Evolutionary conservation across 306 rosid genomes (phyloP), one percentile per base, ranked within the genome.

Genomic region (Amphicarpaea edgeworthii): DNA sequence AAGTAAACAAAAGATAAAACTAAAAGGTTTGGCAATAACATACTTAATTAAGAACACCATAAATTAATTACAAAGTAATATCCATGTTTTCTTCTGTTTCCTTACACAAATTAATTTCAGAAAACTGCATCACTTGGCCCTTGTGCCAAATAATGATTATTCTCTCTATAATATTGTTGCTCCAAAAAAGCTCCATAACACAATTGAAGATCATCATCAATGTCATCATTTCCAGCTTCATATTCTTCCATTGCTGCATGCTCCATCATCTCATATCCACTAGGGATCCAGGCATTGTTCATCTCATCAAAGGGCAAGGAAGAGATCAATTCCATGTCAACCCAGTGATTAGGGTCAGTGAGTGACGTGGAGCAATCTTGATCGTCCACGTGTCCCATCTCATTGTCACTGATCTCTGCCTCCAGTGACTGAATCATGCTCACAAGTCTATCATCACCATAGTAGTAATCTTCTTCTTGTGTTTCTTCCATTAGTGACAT

Each of bases 341-440:
- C 62, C 80, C 85, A 83, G 32, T 74, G 38, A 64, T 79, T 70
- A 19, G 9, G 30, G 43, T 42, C 75, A 80, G 11, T 60, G 47
- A 20, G 11, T 40, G 82, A 80, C 3, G 68, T 50, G 34, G 77
- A 85, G 75, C 73, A 81, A 70, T 81, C 83, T 8, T 72, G 88
- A 51, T 14, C 49, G 0, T 74, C 81, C 77, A 72, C 59, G 20
- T 72, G 77, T 68, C 82, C 83, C 19, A 34, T 28, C 24, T 61
- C 64, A 5, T 50, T 65, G 28, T 68, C 65, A 68, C 12, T 70
- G 63, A 87, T 81, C 72, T 81, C 91, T n/a, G 84, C 89, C 74
- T 87, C 85, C 17, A 85, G 51, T 24, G 91, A 89, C 54, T 83
- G 90, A 42, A 89, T 87, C 72, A 87, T 79, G 49, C 79, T 85